phyloP scores from a whole-genome alignment of 2,329 filamentous ascomycete genomes.

The Harringtonia lauricola region DNA sequence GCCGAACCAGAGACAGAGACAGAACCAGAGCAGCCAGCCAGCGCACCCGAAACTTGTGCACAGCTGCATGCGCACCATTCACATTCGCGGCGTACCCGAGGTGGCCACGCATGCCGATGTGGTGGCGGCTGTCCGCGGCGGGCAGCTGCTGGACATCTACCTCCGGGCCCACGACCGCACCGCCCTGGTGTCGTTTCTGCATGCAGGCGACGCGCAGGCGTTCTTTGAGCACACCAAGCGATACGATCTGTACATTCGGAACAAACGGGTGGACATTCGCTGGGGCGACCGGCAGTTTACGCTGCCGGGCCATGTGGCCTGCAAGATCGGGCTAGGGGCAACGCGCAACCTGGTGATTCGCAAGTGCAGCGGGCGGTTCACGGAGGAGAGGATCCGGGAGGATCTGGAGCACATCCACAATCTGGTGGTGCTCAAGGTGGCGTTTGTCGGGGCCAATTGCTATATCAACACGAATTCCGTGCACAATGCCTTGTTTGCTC shows the following conservation, averaged over 20 bases:
- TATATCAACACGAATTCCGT: slow-evolving; percentile 70
- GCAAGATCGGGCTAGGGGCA: slow-evolving; percentile 54
- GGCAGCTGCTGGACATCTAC: slow-evolving; percentile 58
- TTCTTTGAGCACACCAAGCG: slow-evolving; percentile 56
- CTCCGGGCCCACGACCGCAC: slow-evolving; percentile 46
- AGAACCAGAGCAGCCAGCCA: not conserved
- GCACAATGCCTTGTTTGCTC: slow-evolving; percentile 62
- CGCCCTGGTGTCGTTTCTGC: slow-evolving; percentile 60
- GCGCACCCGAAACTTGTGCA: not conserved
- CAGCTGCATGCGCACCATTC: slow-evolving; percentile 42
- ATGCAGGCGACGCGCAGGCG: slow-evolving; percentile 46
- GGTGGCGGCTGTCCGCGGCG: slow-evolving; percentile 54
- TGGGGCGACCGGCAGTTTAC: slow-evolving; percentile 65
- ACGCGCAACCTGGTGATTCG: slow-evolving; percentile 65
- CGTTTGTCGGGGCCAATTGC: slow-evolving; percentile 46
- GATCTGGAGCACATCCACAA: slow-evolving; percentile 79
- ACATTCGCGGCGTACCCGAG: slow-evolving; percentile 51
- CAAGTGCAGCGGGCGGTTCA: slow-evolving; percentile 45
- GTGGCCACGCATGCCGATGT: slow-evolving; percentile 56
- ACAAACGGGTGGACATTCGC: slow-evolving; percentile 55
- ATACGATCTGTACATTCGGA: slow-evolving; percentile 57
- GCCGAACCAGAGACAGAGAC: not conserved
- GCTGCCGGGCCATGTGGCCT: slow-evolving; percentile 49
- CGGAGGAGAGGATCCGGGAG: slow-evolving; percentile 52
- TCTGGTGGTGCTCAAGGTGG: slow-evolving; percentile 56